Evolutionary conservation across 352 stramenopile species (phyloP), one percentile per base, ranked within the genome.

Genomic region (Pythium guiyangense): DNA sequence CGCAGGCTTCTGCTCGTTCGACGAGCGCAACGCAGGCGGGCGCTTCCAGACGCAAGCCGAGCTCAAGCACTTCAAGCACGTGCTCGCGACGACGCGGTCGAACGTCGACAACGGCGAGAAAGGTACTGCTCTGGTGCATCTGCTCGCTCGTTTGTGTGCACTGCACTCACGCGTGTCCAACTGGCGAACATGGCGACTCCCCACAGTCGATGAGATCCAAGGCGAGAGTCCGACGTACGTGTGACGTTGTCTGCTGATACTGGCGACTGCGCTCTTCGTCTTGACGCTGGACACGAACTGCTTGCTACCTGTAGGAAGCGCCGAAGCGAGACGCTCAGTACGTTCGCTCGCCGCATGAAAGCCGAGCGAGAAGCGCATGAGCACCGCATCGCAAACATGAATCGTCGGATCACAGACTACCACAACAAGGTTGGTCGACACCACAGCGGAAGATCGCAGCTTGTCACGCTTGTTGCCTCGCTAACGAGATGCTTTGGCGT

Each of bases 331-430:
- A 57, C 57, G 40, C 53, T 86, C 25, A 88, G 75, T 27, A 88
- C 70, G 18, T 75, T 88, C 40, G 60, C 72, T 2, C 74, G 77
- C 20, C 75, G 77, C 35, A 86, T 79, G 71, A 75, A 82, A 14
- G 64, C 66, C 40, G 76, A 90, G 49, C 72, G 78, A 45, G 62
- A 71, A 2, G 69, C 73, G 14, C 83, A 92, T 49, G 77, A 80
- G 47, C 57, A 70, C 2, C 79, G 80, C 40, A 83, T 92, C 31
- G 69, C 80, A n/a, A 69, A 92, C 53, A 90, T 92, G 78, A 91
- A 90, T 51, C 78, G 80, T 10, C 78, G 82, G n/a, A 91, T 92
- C 62, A 75, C 68, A 15, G 78, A 92, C 17, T 90, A 91, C 59
- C 78, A 90, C 64, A 73, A 74, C 56, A 75, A 82, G 57, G 83